These are phyloP conservation scores for Rhypophila decipiens DNA, from an alignment of 495 filamentous ascomycete genomes.

Conservation along the genomic window DNA sequence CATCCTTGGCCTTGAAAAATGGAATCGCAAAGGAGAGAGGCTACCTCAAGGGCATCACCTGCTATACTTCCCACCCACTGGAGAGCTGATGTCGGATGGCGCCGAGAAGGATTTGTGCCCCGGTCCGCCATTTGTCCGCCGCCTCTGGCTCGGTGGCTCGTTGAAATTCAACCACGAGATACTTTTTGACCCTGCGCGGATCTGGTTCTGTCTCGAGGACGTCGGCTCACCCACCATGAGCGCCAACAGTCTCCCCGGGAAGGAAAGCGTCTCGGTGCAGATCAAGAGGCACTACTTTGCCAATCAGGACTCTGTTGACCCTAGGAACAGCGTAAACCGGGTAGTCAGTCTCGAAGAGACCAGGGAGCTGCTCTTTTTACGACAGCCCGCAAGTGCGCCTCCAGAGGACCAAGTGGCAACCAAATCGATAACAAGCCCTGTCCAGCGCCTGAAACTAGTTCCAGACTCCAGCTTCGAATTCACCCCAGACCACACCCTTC, in stretches of 20 bases:
- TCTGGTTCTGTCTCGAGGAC: constrained; percentile 50
- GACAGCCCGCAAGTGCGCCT: too few relatives aligned
- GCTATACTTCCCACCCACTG: constrained; percentile 60
- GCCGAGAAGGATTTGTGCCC: constrained; percentile 67
- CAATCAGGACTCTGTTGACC: background rate
- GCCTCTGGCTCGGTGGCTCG: constrained; percentile 76
- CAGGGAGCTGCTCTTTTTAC: constrained; percentile 1
- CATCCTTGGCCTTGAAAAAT: too few relatives aligned
- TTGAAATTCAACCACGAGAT: too few relatives aligned
- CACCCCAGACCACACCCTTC: constrained; percentile 54
- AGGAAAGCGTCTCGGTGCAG: constrained; percentile 39
- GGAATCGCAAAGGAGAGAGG: background rate
- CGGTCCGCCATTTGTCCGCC: constrained; percentile 53
- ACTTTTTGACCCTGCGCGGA: too few relatives aligned
- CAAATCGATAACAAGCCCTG: background rate
- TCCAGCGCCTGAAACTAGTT: background rate
- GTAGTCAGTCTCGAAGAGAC: background rate
- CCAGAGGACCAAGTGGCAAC: background rate
- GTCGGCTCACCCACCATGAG: constrained; percentile 49
- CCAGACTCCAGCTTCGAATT: constrained; percentile 58
- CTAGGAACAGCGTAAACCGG: background rate
- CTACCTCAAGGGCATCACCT: constrained; percentile 66
- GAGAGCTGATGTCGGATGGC: constrained; percentile 58
- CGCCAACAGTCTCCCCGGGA: constrained; percentile 12
- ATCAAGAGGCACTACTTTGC: constrained; percentile 28